Evolutionary conservation across 306 rosid genomes (phyloP).

Genomic region (Gleditsia sinensis): DNA sequence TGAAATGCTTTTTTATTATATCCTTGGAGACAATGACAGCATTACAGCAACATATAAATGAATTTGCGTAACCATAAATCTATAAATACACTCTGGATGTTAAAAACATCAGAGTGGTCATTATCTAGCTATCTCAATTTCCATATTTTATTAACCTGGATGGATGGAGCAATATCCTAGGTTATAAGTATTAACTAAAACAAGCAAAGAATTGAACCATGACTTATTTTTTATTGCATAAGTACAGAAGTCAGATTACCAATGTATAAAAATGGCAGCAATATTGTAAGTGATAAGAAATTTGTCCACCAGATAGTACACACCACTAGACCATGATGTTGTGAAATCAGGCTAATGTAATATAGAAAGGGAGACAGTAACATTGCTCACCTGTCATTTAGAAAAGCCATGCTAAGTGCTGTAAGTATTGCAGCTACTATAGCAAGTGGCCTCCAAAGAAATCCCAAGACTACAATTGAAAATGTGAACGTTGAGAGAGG

Average conservation of each 20-base stretch:
- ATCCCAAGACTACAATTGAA: constrained; percentile 64
- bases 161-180: no score
- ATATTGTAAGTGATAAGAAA: not conserved
- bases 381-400: constrained; percentile 67
- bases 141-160: not conserved
- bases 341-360: not conserved
- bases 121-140: not conserved
- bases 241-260: not conserved
- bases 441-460: constrained; percentile 69
- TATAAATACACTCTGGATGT: not conserved
- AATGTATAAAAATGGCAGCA: not conserved
- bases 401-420: constrained; percentile 68
- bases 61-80: not conserved
- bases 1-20: not conserved
- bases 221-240: not conserved
- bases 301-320: not conserved
- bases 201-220: not conserved
- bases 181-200: not conserved
- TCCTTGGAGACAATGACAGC: not conserved
- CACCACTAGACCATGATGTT: not conserved
- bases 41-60: not conserved
- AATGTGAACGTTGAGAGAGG: not conserved
- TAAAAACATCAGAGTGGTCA: not conserved
- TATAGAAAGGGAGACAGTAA: not conserved
- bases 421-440: constrained; percentile 71